Base-by-base conservation (phyloP, 441 rosid species). In the Eruca vesicaria region DNA sequence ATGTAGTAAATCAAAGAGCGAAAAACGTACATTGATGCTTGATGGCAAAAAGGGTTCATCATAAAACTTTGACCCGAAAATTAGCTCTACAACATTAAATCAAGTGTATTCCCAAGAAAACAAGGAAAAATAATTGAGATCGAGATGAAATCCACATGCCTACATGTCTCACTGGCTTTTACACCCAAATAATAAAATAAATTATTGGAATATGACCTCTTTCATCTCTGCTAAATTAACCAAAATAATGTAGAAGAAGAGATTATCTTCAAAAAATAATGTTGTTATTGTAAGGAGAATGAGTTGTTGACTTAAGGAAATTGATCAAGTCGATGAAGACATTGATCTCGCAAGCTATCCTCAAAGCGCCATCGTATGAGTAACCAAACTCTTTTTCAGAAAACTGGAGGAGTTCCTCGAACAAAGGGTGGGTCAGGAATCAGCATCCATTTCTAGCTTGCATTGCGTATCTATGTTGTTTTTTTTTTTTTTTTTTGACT, bases 341-440 rank as follows among this genome's bases (percentile, higher is more conserved):
- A 64, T 84, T 81, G 32, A 82, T 66, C 66, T 86, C 86, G 65
- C 86, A 84, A 3, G 83, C 82, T 1, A 84, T 82, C 76, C 87
- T 81, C 3, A 82, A 68, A 4, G 86, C 89, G 1, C 87, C 86
- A 7, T 82, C 79, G 55, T 83, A 83, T 3, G 89, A 82, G 41
- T 70, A 71, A 28, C 85, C 89, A 3, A 83, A 78, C 59, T 86
- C 82, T 59, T 83, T 81, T 23, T 76, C 79, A 0, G 84, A 83
- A 19, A 69, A 31, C 6, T 78, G 72, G 5, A 85, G 86, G 32
- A 85, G 77, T 72, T 84, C 72, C 33, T 84, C 73, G 15, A 86
- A 80, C 69, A 83, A 69, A 5, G 84, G 84, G 52, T 83, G 89
- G 69, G 82, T 82, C 7, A 86, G 64, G 68, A 73, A 65, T 79